phyloP scores from a whole-genome alignment of 768 basidiomycete species.

The Hypsizygus marmoreus region DNA sequence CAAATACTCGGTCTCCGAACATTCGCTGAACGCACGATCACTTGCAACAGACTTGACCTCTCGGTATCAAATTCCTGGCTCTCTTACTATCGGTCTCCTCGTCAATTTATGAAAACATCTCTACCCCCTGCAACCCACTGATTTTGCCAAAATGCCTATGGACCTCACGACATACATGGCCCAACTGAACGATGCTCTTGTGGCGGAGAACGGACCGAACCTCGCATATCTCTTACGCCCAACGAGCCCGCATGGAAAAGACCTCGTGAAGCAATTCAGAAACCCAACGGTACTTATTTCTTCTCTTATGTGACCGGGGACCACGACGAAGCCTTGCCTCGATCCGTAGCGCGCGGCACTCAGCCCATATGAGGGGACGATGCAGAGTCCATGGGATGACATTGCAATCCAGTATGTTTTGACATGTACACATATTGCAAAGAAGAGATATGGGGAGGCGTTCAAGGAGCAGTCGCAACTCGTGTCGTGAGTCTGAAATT shows the following conservation, averaged over 20 bases:
- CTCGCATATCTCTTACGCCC: conserved; percentile 76
- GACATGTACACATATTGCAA: conserved; percentile 69
- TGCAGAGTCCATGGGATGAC: conserved; percentile 82
- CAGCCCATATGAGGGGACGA: conserved; percentile 57
- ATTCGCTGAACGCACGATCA: neutral
- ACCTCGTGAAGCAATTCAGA: conserved; percentile 70
- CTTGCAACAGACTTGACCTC: neutral
- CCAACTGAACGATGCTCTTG: conserved; percentile 62
- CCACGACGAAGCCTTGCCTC: conserved; percentile 12
- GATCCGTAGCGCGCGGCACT: conserved; percentile 41
- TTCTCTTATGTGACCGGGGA: conserved; percentile 2
- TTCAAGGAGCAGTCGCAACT: conserved; percentile 81
- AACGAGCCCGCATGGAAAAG: conserved; percentile 76
- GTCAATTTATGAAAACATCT: neutral
- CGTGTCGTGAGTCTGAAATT: conserved; percentile 61
- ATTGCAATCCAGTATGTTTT: conserved; percentile 83
- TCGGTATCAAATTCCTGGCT: too few species aligned
- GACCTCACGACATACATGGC: conserved; percentile 62
- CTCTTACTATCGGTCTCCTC: neutral
- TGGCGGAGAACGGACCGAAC: conserved; percentile 65
- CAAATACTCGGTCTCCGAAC: conserved; percentile 6
- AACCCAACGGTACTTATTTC: conserved; percentile 47
- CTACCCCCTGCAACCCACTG: neutral
- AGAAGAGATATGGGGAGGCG: conserved; percentile 66
- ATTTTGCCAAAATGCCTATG: conserved; percentile 41